A percentile compares a stretch with the other conserved stretches of the same genome.
Evolutionary conservation across 768 basidiomycete genomes (phyloP).

Genomic region (Trametes punicea): DNA sequence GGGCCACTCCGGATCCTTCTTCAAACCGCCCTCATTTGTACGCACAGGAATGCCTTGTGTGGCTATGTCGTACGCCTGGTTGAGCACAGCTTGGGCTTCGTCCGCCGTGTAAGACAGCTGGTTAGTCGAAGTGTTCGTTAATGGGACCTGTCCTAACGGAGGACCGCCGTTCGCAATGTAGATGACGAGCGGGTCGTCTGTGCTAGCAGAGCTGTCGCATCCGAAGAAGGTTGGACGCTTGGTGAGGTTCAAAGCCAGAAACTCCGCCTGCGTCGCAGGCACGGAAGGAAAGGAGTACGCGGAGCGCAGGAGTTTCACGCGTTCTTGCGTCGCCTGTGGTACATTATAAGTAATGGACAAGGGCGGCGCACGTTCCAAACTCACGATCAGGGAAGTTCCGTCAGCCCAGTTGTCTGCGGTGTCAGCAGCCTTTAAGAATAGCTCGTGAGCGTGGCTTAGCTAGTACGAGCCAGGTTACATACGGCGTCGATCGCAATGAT

Average conservation of each 20-base stretch:
- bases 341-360: slow-evolving; percentile 33
- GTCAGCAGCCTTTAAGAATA: slow-evolving; percentile 43
- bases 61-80: slow-evolving; percentile 41
- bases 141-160: slow-evolving; percentile 35
- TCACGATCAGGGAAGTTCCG: slow-evolving; percentile 52
- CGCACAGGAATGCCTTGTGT: slow-evolving; percentile 41
- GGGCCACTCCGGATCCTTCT: slow-evolving; percentile 49
- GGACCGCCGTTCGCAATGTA: slow-evolving; percentile 58
- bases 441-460: not conserved
- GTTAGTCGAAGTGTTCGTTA: slow-evolving; percentile 43
- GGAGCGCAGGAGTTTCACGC: slow-evolving; percentile 35
- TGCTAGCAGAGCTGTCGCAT: slow-evolving; percentile 46
- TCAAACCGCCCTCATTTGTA: slow-evolving; percentile 23
- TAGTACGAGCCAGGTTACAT: not conserved
- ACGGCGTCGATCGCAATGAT: slow-evolving; percentile 70
- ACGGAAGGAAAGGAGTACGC: slow-evolving; percentile 55
- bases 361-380: not conserved
- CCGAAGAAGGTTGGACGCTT: slow-evolving; percentile 77
- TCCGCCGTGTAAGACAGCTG: slow-evolving; percentile 37
- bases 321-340: slow-evolving; percentile 43
- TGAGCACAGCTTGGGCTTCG: slow-evolving; percentile 42
- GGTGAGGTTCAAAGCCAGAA: slow-evolving; percentile 60
- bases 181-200: slow-evolving; percentile 46
- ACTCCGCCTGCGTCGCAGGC: slow-evolving; percentile 47
- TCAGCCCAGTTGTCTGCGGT: slow-evolving; percentile 47